Percentiles rank a stretch among this genome's conserved stretches.
Evolutionary conservation across 2,329 filamentous ascomycete species (phyloP).

Genomic region (Phoma sp.): DNA sequence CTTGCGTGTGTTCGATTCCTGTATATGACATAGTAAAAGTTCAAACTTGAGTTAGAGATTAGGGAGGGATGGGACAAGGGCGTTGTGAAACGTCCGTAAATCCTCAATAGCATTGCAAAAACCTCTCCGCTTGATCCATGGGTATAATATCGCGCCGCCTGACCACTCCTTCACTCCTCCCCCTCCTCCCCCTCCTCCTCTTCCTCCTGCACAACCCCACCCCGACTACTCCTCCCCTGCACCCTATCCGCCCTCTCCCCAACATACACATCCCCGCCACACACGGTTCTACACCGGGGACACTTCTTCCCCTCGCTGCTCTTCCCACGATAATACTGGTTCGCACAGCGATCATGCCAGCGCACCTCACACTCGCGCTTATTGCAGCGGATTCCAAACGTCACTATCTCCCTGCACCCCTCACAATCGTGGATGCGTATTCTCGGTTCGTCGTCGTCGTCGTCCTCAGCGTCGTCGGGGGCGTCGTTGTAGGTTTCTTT

Average conservation of each 20-base stretch:
- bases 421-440: slow-evolving; percentile 84
- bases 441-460: slow-evolving; percentile 53
- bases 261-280: slow-evolving; percentile 60
- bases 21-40: slow-evolving; percentile 10
- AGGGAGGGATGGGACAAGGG: not conserved
- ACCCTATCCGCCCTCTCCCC: slow-evolving; percentile 40
- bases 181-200: slow-evolving; percentile 13
- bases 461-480: slow-evolving; percentile 57
- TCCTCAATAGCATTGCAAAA: not conserved
- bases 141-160: slow-evolving; percentile 10
- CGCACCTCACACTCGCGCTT: slow-evolving; percentile 37
- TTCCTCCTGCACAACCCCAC: not conserved
- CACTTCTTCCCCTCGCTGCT: slow-evolving; percentile 30
- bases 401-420: slow-evolving; percentile 89
- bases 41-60: not conserved
- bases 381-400: slow-evolving; percentile 57
- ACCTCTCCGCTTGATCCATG: not conserved
- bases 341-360: slow-evolving; percentile 46
- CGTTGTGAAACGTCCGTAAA: not conserved
- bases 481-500: slow-evolving; percentile 81
- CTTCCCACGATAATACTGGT: slow-evolving; percentile 36
- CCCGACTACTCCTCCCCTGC: slow-evolving; percentile 12
- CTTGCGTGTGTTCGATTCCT: not conserved
- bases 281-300: slow-evolving; percentile 41
- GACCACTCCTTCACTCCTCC: slow-evolving; percentile 9